Evolutionary conservation across 768 basidiomycete genomes (phyloP).

Genomic region (Suillus variegatus): DNA sequence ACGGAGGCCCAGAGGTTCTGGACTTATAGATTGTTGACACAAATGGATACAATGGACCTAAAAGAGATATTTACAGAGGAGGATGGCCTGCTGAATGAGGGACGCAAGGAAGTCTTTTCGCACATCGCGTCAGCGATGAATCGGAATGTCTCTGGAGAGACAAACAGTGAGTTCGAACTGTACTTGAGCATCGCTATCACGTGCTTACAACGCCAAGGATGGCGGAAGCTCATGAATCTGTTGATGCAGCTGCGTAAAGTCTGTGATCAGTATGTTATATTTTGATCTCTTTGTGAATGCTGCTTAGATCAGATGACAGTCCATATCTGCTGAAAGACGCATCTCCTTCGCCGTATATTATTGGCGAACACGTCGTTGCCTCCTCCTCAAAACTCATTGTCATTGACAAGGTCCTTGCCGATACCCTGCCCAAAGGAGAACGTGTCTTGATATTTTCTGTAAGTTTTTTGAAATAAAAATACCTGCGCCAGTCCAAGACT

Average conservation of each 20-base stretch:
- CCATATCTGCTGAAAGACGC: conserved; percentile 55
- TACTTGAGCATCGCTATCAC: neutral
- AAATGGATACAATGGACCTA: conserved; percentile 50
- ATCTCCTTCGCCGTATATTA: conserved; percentile 47
- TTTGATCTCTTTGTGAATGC: neutral
- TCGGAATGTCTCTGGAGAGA: conserved; percentile 28
- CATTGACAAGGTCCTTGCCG: conserved; percentile 59
- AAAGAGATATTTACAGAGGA: conserved; percentile 46
- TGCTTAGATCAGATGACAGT: conserved; percentile 30
- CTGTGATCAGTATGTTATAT: conserved; percentile 59
- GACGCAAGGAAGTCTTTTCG: conserved; percentile 41
- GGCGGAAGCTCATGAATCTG: conserved; percentile 64
- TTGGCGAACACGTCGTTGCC: conserved; percentile 58
- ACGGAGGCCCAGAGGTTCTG: conserved; percentile 64
- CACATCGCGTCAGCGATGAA: conserved; percentile 41
- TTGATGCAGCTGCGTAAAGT: conserved; percentile 70
- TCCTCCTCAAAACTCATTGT: conserved; percentile 56
- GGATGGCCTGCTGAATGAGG: conserved; percentile 32
- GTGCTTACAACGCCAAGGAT: conserved; percentile 34
- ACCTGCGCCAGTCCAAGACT: conserved; percentile 4
- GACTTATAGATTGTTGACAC: conserved; percentile 56
- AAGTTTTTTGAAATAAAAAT: conserved; percentile 17
- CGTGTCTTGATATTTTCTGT: conserved; percentile 71
- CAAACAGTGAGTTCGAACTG: conserved; percentile 27
- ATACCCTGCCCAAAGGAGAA: conserved; percentile 60